Conservation (phyloP, 2,329 filamentous ascomycete species). For the Penicillium sumatraense region DNA sequence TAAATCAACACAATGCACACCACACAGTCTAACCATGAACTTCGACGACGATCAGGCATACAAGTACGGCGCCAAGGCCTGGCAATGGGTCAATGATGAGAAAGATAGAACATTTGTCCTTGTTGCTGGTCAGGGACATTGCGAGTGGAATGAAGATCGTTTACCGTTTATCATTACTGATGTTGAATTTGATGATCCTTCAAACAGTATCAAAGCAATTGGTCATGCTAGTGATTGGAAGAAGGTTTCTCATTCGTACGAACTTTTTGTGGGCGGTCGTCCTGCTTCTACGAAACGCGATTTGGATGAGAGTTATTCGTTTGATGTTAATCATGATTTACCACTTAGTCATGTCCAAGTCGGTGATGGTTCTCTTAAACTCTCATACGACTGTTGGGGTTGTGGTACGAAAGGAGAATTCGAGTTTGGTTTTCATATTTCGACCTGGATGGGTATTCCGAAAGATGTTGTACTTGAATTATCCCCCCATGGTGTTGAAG, state of each 20-base stretch:
- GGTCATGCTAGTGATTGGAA: slow-evolving; percentile 24
- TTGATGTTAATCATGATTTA: slow-evolving; percentile 22
- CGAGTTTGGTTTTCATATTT: slow-evolving; percentile 26
- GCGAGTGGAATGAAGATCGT: slow-evolving; percentile 26
- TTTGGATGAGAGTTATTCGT: not conserved
- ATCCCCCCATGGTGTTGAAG: slow-evolving; percentile 21
- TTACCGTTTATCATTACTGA: slow-evolving; percentile 26
- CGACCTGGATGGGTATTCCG: slow-evolving; percentile 16
- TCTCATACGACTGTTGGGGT: slow-evolving; percentile 11
- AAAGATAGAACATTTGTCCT: slow-evolving; percentile 23
- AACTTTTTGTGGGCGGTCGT: slow-evolving; percentile 8
- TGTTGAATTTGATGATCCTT: slow-evolving; percentile 20
- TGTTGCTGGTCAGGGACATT: slow-evolving; percentile 27
- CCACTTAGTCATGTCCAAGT: slow-evolving; percentile 15
- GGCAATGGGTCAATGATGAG: slow-evolving; percentile 27
- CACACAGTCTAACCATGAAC: slow-evolving; percentile 19
- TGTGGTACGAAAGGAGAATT: slow-evolving; percentile 28
- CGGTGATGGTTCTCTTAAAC: slow-evolving; percentile 8
- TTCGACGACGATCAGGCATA: slow-evolving; percentile 18
- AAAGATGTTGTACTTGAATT: slow-evolving; percentile 17
- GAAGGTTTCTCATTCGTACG: slow-evolving; percentile 22
- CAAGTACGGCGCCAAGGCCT: slow-evolving; percentile 15
- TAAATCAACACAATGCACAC: slow-evolving; percentile 21
- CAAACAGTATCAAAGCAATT: slow-evolving; percentile 19
- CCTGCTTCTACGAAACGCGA: not conserved